phyloP scores from a whole-genome alignment of 2,329 filamentous ascomycete species.

The Venturia pyrina region DNA sequence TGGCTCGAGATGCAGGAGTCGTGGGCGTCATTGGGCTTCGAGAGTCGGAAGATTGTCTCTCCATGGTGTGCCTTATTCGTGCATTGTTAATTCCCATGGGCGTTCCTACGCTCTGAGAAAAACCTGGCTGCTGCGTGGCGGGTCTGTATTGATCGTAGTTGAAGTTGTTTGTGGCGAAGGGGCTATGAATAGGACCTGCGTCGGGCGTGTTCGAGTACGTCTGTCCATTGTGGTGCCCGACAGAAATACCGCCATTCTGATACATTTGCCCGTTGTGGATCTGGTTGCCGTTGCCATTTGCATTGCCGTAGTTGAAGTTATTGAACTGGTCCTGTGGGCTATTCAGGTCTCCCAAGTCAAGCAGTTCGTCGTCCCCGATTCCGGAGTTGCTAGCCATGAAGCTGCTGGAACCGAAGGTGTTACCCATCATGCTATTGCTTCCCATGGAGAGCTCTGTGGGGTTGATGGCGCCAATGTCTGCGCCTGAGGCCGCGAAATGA shows the following conservation, averaged over 20 bases:
- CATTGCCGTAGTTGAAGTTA: slow-evolving; percentile 46
- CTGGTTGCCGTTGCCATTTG: slow-evolving; percentile 34
- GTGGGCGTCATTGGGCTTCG: slow-evolving; percentile 79
- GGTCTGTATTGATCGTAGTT: slow-evolving; percentile 63
- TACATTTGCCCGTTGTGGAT: slow-evolving; percentile 41
- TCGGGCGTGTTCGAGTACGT: slow-evolving; percentile 88
- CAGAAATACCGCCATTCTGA: slow-evolving; percentile 35
- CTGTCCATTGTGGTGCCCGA: slow-evolving; percentile 47
- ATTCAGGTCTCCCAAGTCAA: slow-evolving; percentile 55
- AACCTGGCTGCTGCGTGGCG: slow-evolving; percentile 44
- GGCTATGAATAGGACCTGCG: slow-evolving; percentile 83
- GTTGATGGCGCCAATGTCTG: slow-evolving; percentile 48
- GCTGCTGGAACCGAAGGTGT: slow-evolving; percentile 46
- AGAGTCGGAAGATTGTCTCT: slow-evolving; percentile 55
- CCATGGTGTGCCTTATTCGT: slow-evolving; percentile 33
- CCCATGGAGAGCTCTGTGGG: slow-evolving; percentile 75
- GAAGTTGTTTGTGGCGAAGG: slow-evolving; percentile 62
- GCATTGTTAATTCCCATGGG: slow-evolving; percentile 21
- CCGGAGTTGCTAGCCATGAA: slow-evolving; percentile 70
- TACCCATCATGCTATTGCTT: slow-evolving; percentile 39
- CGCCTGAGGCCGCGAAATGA: slow-evolving; percentile 36
- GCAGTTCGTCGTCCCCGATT: slow-evolving; percentile 80
- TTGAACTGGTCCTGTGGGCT: slow-evolving; percentile 25
- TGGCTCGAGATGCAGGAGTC: slow-evolving; percentile 63
- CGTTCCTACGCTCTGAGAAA: slow-evolving; percentile 16